phyloP scores from a whole-genome alignment of 176 grass and related monocot genomes.

The Melocanna baccifera region DNA sequence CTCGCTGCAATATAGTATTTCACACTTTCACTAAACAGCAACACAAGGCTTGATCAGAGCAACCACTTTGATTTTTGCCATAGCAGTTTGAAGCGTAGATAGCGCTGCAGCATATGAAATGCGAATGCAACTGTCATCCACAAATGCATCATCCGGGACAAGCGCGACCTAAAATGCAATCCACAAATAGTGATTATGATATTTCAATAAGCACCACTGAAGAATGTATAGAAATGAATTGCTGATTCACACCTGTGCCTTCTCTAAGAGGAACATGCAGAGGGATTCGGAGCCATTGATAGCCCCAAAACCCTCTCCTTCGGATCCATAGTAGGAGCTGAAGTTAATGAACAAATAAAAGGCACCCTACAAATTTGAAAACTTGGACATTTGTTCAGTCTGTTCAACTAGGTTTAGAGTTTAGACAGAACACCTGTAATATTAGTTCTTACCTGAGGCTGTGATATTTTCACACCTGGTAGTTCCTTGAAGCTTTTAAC shows the following conservation, averaged over 20 bases:
- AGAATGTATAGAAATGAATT: not conserved
- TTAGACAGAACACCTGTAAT: not conserved
- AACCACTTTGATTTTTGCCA: conserved; percentile 56
- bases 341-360: conserved; percentile 78
- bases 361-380: conserved; percentile 47
- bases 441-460: conserved; percentile 54
- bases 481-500: conserved; percentile 68
- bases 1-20: not conserved
- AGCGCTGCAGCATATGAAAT: conserved; percentile 69
- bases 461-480: conserved; percentile 72
- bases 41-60: conserved; percentile 46
- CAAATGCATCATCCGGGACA: conserved; percentile 68
- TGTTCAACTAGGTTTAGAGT: not conserved
- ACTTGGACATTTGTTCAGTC: not conserved
- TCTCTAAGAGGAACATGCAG: conserved; percentile 61
- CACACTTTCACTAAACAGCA: conserved; percentile 29
- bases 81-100: conserved; percentile 50
- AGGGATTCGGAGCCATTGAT: conserved; percentile 54
- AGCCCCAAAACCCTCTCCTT: conserved; percentile 61
- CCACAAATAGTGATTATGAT: not conserved
- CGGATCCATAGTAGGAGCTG: conserved; percentile 58
- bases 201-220: not conserved
- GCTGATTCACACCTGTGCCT: conserved; percentile 44
- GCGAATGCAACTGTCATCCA: conserved; percentile 59
- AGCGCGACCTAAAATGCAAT: conserved; percentile 52